Evolutionary conservation across 805 yeast species (phyloP).

Genomic region (Candida nonsorbophila): DNA sequence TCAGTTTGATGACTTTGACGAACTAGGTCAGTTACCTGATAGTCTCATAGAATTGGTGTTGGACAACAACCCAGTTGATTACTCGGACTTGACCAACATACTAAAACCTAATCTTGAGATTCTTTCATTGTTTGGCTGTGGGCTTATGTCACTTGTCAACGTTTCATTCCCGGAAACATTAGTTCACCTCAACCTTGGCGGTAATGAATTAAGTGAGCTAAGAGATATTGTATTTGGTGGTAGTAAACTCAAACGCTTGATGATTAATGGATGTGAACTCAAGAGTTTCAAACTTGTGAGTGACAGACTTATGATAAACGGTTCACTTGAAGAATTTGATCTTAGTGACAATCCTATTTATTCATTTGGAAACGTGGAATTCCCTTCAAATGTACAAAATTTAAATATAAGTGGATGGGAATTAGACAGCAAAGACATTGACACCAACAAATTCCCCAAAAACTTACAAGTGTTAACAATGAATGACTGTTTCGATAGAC

Average conservation of each 20-base stretch:
- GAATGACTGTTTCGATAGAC: too few relatives aligned
- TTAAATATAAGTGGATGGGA: conserved; percentile 1
- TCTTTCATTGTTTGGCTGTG: conserved; percentile 15
- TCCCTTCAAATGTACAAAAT: conserved; percentile 1
- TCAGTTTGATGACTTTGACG: conserved; percentile 17
- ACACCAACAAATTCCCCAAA: conserved; percentile 1
- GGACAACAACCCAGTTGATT: conserved; percentile 17
- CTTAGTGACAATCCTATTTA: background rate
- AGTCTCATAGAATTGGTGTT: conserved; percentile 10
- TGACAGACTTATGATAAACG: conserved; percentile 7
- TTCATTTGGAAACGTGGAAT: background rate
- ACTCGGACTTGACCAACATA: conserved; percentile 11
- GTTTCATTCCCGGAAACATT: conserved; percentile 12
- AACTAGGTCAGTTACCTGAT: conserved; percentile 14
- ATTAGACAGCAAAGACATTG: conserved; percentile 1
- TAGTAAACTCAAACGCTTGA: background rate
- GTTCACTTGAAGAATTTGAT: background rate
- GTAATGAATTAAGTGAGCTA: conserved; percentile 12
- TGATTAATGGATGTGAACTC: background rate
- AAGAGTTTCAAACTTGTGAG: conserved; percentile 1
- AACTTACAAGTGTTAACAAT: too few relatives aligned
- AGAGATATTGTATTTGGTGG: conserved; percentile 10
- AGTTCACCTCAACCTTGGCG: conserved; percentile 9
- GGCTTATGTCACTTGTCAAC: conserved; percentile 11
- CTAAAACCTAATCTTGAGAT: conserved; percentile 11